Evolutionary conservation across 1,284 basidiomycete species (phyloP), one percentile per base, ranked within the genome.

Genomic region (Rhodofomes roseus): DNA sequence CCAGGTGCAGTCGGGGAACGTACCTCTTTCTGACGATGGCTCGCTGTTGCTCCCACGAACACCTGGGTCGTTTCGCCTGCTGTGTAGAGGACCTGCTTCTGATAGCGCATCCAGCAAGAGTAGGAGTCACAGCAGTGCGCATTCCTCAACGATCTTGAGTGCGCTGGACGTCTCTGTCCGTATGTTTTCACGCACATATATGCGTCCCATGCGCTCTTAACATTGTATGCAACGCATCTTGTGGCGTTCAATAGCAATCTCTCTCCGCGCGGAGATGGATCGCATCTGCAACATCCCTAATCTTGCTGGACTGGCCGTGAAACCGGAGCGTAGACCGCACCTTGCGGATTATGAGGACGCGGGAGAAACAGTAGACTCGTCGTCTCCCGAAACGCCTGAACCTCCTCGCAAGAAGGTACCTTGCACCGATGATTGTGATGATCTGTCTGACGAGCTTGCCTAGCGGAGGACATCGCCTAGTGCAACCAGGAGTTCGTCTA

Each of bases 221-320:
- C 50, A 36, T 20, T 2, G 12, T 31, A 29, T 2, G 41, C 27
- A 16, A 56, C n/a, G 44, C 25, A 48, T 36, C 8, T 11, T n/a
- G 12, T 36, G 48, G 4, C 6, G 8, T 34, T 23, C 23, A 43
- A 31, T 29, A 77, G 81, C 81, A 4, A 62, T 73, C 25, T 75
- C 72, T 34, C 61, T 79, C 39, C 68, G 79, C 63, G 73, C 74
- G 23, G 72, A 75, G 29, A 72, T 80, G 62, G 72, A 79, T 57
- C 69, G 74, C 8, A 75, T 82, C 23, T 68, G 82, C 20, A 65
- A 71, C 5, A 67, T 79, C 59, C 76, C 78, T 6, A 78, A 83
- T 65, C 73, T 83, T 46, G 81, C 79, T 43, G 76, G 79, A 14
- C 66, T 83, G 29, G 65, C 71, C n/a, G 39, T 22, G 14, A 44